Evolutionary conservation across 1,284 basidiomycete species (phyloP), one percentile per base, ranked within the genome.

Genomic region (Trichosporon coremiiforme): DNA sequence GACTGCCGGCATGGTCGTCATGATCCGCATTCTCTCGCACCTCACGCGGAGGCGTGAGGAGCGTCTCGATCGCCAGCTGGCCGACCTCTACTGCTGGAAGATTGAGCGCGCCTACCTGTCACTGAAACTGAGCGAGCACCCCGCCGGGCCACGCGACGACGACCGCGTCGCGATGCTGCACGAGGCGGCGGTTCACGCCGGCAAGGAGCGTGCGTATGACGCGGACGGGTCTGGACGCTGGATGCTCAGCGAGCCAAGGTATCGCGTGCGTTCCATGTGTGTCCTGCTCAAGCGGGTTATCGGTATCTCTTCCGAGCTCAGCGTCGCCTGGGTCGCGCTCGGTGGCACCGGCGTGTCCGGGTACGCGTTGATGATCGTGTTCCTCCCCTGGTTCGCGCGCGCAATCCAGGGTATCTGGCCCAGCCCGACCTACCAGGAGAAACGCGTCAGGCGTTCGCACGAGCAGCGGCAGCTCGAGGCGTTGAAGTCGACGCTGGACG

Each of bases 301-400:
- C 17, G 17, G 31, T 10, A 35, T 60, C 15, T 20, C 17, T 13
- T 33, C 29, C 57, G 13, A 60, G 57, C 29, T 60, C 15, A n/a
- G 13, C 13, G 57, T 60, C 31, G 57, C 57, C 15, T 60, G 57
- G 57, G 57, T 60, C 7, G 22, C 57, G 13, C 29, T 60, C 31
- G 57, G 57, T 31, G 29, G 57, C 57, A 8, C 29, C 15, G 57
- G 57, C 2, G 7, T 31, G 57, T 33, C 29, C 15, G 29, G 57
- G 1, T 60, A 60, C 57, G 31, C 57, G 2, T 15, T 60, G 15
- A 4, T 17, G 15, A 13, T 60, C 5, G 8, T 60, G 1, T n/a
- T 60, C 31, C 29, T 60, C 0, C 57, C 57, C 9, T 33, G 29
- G 57, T 1, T 60, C 17, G 15, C 22, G 15, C 29, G 29, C 7